Conservation (phyloP, 768 basidiomycete genomes). For the Tylopilus felleus region DNA sequence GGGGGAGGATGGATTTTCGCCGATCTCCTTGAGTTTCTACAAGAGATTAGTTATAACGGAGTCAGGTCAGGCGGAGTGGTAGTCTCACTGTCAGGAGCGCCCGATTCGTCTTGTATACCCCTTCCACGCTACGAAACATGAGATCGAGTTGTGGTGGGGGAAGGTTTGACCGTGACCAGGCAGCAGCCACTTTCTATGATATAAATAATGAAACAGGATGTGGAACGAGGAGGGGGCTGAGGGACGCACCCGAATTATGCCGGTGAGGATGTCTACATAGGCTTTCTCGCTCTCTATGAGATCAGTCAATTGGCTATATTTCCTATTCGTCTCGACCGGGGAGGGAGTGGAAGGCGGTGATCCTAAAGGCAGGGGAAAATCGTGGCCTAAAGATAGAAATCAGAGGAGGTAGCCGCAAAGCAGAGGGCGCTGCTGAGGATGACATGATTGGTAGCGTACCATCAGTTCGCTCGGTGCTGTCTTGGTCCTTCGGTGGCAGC, state of each 20-base stretch:
- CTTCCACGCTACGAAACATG: conserved; percentile 94
- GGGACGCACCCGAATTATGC: conserved; percentile 79
- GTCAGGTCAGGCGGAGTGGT: not conserved
- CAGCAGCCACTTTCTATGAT: conserved; percentile 90
- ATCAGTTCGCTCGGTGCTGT: not conserved
- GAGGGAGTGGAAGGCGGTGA: conserved; percentile 22
- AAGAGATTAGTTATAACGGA: conserved; percentile 13
- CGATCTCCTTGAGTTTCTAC: conserved; percentile 93
- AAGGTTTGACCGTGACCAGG: conserved; percentile 94
- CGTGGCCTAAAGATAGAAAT: conserved; percentile 21
- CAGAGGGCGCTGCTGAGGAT: conserved; percentile 18
- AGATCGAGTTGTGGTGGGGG: conserved; percentile 88
- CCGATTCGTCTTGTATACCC: conserved; percentile 89
- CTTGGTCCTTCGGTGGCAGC: conserved; percentile 22
- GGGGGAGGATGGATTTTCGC: conserved; percentile 86
- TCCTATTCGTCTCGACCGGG: conserved; percentile 51
- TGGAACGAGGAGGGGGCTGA: not conserved
- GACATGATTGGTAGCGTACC: conserved; percentile 9
- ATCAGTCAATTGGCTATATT: conserved; percentile 81
- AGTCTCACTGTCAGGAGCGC: conserved; percentile 60
- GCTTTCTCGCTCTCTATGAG: conserved; percentile 90
- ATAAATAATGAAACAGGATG: conserved; percentile 11
- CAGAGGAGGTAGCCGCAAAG: conserved; percentile 11
- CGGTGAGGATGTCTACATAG: conserved; percentile 88
- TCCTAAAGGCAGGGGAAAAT: conserved; percentile 14